Percentiles rank a stretch among this genome's conserved stretches.
Conservation (phyloP, 108 stramenopile species). For the Cylindrotheca fusiformis region DNA sequence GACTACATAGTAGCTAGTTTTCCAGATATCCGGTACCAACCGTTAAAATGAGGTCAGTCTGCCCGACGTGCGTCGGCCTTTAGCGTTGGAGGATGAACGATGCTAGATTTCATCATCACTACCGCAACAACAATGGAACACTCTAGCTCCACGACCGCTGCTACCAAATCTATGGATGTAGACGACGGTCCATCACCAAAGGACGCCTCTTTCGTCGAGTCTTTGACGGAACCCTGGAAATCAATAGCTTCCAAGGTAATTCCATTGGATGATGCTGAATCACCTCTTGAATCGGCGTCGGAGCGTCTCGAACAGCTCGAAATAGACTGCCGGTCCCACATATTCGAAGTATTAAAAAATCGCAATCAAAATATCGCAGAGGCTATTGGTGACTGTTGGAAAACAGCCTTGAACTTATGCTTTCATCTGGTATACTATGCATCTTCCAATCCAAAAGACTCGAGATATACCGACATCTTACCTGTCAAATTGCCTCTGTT, state of each 20-base stretch:
- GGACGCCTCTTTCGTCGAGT: constrained; percentile 18
- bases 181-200: no score
- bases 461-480: constrained; percentile 17
- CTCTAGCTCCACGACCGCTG: no score
- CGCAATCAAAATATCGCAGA: not conserved
- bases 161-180: no score
- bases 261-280: not conserved
- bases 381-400: constrained; percentile 26
- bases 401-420: constrained; percentile 24
- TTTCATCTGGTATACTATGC: constrained; percentile 31
- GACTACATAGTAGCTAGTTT: no score
- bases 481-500: constrained; percentile 53
- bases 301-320: constrained; percentile 24
- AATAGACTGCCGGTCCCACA: constrained; percentile 12
- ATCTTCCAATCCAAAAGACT: not conserved
- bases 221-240: constrained; percentile 26
- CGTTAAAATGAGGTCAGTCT: no score
- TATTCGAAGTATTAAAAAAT: constrained; percentile 19
- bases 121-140: no score
- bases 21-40: no score
- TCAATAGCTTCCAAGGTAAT: constrained; percentile 8
- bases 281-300: not conserved
- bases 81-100: no score
- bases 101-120: no score
- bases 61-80: no score